Evolutionary conservation across 2,329 filamentous ascomycete species (phyloP).

Genomic region (Epichloe festucae): DNA sequence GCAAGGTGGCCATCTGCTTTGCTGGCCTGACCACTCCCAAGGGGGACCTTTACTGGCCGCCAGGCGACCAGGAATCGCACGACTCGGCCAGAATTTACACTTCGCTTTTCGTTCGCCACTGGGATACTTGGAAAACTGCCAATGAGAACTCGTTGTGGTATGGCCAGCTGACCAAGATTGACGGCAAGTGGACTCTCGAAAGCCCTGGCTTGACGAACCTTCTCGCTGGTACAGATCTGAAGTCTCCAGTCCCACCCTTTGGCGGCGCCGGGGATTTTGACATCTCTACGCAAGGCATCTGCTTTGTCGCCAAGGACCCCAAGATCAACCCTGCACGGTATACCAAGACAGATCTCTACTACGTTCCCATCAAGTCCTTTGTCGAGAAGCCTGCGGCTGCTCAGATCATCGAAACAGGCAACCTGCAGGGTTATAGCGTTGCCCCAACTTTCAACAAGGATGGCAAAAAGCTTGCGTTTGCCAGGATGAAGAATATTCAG

Average conservation of each 20-base stretch:
- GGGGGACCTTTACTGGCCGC: slow-evolving; percentile 56
- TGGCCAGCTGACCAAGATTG: slow-evolving; percentile 40
- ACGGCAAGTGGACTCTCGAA: slow-evolving; percentile 28
- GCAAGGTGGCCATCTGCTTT: slow-evolving; percentile 40
- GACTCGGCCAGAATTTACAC: slow-evolving; percentile 61
- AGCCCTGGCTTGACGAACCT: slow-evolving; percentile 45
- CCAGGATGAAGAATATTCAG: slow-evolving; percentile 61
- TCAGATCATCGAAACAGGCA: slow-evolving; percentile 39
- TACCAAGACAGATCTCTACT: slow-evolving; percentile 75
- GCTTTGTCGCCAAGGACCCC: slow-evolving; percentile 66
- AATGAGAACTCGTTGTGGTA: slow-evolving; percentile 65
- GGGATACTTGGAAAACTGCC: slow-evolving; percentile 62
- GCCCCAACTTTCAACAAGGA: slow-evolving; percentile 62
- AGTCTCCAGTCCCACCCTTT: slow-evolving; percentile 63
- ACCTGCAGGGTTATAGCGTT: slow-evolving; percentile 49
- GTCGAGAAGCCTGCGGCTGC: slow-evolving; percentile 37
- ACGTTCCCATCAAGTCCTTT: slow-evolving; percentile 51
- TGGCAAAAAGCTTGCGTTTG: slow-evolving; percentile 59
- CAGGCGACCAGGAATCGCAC: slow-evolving; percentile 43
- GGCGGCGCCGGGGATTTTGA: slow-evolving; percentile 75
- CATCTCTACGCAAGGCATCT: slow-evolving; percentile 49
- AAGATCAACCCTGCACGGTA: slow-evolving; percentile 56
- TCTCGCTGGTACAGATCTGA: slow-evolving; percentile 44
- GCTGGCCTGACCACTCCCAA: slow-evolving; percentile 54
- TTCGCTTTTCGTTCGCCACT: slow-evolving; percentile 66